phyloP scores from a whole-genome alignment of 371 early-diverging fungal species.

The Lichtheimia ramosa region DNA sequence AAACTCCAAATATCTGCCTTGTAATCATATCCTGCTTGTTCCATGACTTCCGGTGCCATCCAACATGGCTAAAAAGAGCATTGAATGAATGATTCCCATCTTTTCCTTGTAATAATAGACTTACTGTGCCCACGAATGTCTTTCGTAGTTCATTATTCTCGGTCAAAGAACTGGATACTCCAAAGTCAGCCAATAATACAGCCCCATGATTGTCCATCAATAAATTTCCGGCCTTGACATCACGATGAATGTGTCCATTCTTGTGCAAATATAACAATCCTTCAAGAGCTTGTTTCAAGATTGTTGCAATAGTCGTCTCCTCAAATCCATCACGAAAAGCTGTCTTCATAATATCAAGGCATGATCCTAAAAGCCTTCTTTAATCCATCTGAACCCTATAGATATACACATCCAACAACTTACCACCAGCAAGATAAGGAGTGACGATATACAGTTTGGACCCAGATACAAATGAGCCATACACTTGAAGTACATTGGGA shows the following conservation, averaged over 20 bases:
- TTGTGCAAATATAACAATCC: conserved; percentile 88
- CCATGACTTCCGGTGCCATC: conserved; percentile 89
- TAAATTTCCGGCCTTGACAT: conserved; percentile 89
- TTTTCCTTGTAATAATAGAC: not conserved
- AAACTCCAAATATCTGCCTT: conserved; percentile 94
- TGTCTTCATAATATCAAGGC: conserved; percentile 87
- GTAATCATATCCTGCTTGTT: conserved; percentile 77
- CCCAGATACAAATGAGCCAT: conserved; percentile 80
- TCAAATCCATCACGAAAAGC: conserved; percentile 81
- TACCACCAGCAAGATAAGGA: conserved; percentile 79
- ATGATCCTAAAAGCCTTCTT: conserved; percentile 56
- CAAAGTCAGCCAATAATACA: conserved; percentile 89
- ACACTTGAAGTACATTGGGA: conserved; percentile 80
- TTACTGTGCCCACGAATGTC: conserved; percentile 63
- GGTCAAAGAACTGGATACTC: conserved; percentile 77
- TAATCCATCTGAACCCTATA: not conserved
- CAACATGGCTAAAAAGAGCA: conserved; percentile 63
- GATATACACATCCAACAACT: conserved; percentile 4
- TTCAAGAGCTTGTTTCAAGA: conserved; percentile 79
- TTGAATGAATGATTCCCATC: not conserved
- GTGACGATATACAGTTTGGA: conserved; percentile 82
- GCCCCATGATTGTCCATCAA: conserved; percentile 80
- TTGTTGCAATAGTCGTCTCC: conserved; percentile 77
- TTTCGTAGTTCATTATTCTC: conserved; percentile 75
- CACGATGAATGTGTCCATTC: conserved; percentile 87